Evolutionary conservation across 2,329 filamentous ascomycete species (phyloP).

Genomic region (Alternaria sp.): DNA sequence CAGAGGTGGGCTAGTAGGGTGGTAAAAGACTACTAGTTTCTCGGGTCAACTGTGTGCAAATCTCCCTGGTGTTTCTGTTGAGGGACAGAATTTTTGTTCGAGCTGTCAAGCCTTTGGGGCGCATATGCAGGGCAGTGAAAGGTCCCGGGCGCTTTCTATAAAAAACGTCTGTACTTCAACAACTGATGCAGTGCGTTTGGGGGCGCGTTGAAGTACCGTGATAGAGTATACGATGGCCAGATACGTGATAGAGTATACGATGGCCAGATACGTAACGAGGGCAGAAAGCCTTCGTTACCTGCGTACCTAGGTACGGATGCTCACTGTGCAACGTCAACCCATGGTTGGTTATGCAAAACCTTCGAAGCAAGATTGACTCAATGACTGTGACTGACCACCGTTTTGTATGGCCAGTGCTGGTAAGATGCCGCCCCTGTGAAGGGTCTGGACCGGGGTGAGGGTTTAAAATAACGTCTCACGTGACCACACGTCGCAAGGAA

Average conservation of each 20-base stretch:
- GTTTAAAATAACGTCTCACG: neutral
- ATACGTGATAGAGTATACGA: neutral
- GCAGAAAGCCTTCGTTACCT: neutral
- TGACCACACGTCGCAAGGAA: neutral
- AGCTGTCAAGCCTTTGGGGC: neutral
- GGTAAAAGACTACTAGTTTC: neutral
- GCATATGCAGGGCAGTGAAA: neutral
- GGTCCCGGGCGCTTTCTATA: neutral
- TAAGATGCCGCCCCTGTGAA: neutral
- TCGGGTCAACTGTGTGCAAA: neutral
- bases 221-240: neutral
- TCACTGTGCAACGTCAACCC: neutral
- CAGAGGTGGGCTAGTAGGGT: neutral
- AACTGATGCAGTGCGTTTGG: neutral
- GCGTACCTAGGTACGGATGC: too few species aligned
- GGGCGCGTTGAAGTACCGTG: neutral
- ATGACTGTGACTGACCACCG: neutral
- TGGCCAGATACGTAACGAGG: neutral
- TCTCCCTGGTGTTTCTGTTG: slow-evolving; percentile 14
- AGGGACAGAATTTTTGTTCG: slow-evolving; percentile 10
- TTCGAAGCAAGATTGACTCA: neutral
- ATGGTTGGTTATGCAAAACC: neutral
- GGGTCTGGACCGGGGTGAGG: neutral
- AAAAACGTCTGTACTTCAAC: neutral
- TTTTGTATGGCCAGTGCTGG: neutral